Evolutionary conservation across 768 basidiomycete genomes (phyloP).

Genomic region (Nidularia pulvinata): DNA sequence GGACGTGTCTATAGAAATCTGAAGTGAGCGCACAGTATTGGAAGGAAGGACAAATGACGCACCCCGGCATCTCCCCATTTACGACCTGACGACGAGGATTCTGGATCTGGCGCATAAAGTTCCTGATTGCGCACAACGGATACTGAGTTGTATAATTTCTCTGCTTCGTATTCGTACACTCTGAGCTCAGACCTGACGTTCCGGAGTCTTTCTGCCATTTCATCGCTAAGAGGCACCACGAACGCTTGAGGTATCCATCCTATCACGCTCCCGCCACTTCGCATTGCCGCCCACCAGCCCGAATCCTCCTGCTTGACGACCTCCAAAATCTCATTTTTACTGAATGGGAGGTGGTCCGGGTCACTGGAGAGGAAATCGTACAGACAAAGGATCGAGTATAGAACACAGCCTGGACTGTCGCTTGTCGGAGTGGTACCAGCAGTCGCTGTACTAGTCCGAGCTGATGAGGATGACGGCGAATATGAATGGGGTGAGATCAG

Average conservation of each 20-base stretch:
- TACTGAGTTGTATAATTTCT: constrained; percentile 37
- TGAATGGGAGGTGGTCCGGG: constrained; percentile 59
- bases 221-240: constrained; percentile 52
- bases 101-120: constrained; percentile 18
- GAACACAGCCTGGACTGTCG: constrained; percentile 22
- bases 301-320: constrained; percentile 68
- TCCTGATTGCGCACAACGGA: constrained; percentile 26
- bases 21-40: too few species aligned
- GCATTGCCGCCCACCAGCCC: constrained; percentile 85
- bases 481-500: constrained; percentile 25
- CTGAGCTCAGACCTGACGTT: constrained; percentile 43
- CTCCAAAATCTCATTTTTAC: constrained; percentile 64
- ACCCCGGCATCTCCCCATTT: background rate
- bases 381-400: constrained; percentile 62
- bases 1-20: too few species aligned
- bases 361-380: constrained; percentile 70
- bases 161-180: constrained; percentile 45
- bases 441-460: constrained; percentile 23
- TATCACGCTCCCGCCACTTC: constrained; percentile 44
- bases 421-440: constrained; percentile 25
- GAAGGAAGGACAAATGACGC: too few species aligned
- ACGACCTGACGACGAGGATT: constrained; percentile 5
- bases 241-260: constrained; percentile 82
- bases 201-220: constrained; percentile 47
- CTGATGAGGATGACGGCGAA: constrained; percentile 30